Evolutionary conservation across 2,329 filamentous ascomycete species (phyloP).

Genomic region (Pseudogymnoascus sp.): DNA sequence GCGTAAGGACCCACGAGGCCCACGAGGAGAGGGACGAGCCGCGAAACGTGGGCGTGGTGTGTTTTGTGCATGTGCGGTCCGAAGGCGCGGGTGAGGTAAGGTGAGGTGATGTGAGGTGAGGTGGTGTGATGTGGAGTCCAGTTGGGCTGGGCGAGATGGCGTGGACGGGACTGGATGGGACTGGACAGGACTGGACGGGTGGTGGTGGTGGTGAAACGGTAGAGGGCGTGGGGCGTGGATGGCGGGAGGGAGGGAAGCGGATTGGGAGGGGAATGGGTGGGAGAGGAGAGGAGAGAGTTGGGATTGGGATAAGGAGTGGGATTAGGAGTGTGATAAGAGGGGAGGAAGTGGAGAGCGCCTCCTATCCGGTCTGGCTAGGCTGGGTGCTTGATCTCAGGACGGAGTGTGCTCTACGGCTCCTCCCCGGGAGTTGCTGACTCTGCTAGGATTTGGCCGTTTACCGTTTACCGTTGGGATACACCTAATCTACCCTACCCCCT

Average conservation of each 20-base stretch:
- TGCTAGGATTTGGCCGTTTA: neutral
- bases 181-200: too few species aligned
- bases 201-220: neutral
- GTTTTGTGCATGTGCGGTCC: neutral
- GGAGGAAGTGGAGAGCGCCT: neutral
- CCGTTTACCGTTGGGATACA: neutral
- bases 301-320: too few species aligned
- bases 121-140: neutral
- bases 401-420: neutral
- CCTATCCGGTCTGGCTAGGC: too few species aligned
- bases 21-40: neutral
- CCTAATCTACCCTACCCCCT: neutral
- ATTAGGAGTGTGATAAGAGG: neutral
- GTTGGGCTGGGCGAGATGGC: too few species aligned
- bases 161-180: too few species aligned
- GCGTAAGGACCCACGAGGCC: neutral
- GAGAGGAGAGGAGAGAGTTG: neutral
- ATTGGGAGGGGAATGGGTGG: neutral
- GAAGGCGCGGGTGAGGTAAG: neutral
- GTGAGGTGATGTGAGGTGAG: neutral
- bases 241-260: neutral
- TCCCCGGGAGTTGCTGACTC: neutral
- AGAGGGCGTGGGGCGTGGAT: neutral
- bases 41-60: neutral
- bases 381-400: neutral